Evolutionary conservation across 345 rosid genomes (phyloP), one percentile per base, ranked within the genome.

Genomic region (Odontarrhena argentea): DNA sequence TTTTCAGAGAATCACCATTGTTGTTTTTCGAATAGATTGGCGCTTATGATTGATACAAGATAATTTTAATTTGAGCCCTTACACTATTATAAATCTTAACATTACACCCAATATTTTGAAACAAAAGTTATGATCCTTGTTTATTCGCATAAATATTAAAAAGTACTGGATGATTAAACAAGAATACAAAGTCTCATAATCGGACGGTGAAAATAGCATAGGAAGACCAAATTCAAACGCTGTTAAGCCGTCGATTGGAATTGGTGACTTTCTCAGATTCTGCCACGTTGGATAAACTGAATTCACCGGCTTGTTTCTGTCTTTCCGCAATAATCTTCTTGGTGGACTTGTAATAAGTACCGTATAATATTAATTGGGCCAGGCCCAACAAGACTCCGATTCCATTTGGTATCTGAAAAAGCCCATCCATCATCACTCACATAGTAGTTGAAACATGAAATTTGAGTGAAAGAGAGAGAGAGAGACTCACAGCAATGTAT

Each of bases 351-450:
- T 85, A 86, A 74, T 76, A 93, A 5, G 70, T 37, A 7, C 82
- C 96, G 6, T 93, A 90, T 4, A 93, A 50, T 12, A 75, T 15
- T 25, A 93, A 59, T 50, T 93, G 98, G 60, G 82, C 85, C 60
- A 81, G 5, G 12, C 84, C 75, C 36, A 85, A 76, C 22, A 85
- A 8, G 9, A 86, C 46, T 1, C 97, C 98, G 7, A 86, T 44
- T 34, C 96, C 98, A 75, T 93, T 92, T 7, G 98, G 88, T 57
- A 75, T 60, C 96, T 92, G 78, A 42, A 61, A 48, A 13, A 3
- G 18, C 56, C 14, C 45, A 9, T 63, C 5, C 3, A 18, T 18
- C 22, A 18, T 18, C 22, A 18, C 22, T 18, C 22, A 18, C 22
- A 18, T 18, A 18, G 22, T 18, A 28, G 65, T 44, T 64, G 24